Evolutionary conservation across 148 eudicot species (phyloP), one percentile per base, ranked within the genome.

Genomic region (Cornus kousa): DNA sequence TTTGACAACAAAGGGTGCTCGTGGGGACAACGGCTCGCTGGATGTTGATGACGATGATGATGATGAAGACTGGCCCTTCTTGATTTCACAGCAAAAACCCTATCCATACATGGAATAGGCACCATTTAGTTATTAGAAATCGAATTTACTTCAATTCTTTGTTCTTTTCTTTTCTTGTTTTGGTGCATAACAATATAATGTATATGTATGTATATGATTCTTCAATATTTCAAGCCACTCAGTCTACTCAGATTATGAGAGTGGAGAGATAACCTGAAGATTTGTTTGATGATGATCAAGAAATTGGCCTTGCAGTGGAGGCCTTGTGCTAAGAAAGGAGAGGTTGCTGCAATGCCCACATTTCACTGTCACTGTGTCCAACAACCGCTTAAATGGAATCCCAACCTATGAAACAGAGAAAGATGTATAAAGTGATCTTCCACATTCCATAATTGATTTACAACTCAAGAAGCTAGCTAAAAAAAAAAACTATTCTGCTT

Each of bases 271-370:
- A 75, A 85, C 97, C 87, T 93, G 92, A 72, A 86, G 87, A 80
- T 65, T 75, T 8, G 86, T 55, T 46, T 84, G 87, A 60, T 84
- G 87, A 60, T 87, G 90, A 70, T 88, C 90, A 67, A 76, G 75
- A 77, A 53, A 83, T 53, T 84, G 88, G 14, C 79, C 86, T 87
- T 88, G 92, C 66, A 79, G 80, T 53, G 90, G 91, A 73, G 97
- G 90, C 77, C 93, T 86, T 9, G 93, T 84, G 88, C 88, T 92
- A 9, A 96, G 90, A 64, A 91, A 93, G 11, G 99, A 96, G 73
- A 96, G 87, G 83, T 93, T 93, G 60, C 98, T 89, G 82, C 99
- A 96, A 73, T 96, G 99, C 19, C 99, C 99, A 70, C 99, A 96
- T 82, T 93, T 96, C 78, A 96, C 99, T 57, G 97, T 96, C 85